Conservation (phyloP, 2,329 filamentous ascomycete genomes). For the Verticillium zaregamsianum region DNA sequence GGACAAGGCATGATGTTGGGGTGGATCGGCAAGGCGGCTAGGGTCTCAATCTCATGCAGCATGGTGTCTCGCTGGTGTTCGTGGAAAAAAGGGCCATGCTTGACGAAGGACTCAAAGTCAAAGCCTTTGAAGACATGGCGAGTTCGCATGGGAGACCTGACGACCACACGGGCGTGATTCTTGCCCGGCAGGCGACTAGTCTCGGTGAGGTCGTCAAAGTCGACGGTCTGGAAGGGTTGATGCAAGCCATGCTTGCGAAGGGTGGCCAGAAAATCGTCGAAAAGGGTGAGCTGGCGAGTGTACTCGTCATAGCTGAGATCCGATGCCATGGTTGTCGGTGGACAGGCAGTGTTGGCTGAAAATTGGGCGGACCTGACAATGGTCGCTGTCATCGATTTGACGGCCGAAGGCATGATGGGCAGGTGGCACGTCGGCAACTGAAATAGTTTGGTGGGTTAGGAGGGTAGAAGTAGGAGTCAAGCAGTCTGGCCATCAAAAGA, state of each 20-base stretch:
- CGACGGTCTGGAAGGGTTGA: conserved; percentile 4
- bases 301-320: conserved; percentile 4
- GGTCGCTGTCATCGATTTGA: not conserved
- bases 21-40: conserved; percentile 12
- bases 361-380: not conserved
- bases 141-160: not conserved
- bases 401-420: not conserved
- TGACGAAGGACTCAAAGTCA: conserved; percentile 7
- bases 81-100: conserved; percentile 1
- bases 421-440: not conserved
- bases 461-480: not conserved
- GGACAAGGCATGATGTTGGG: conserved; percentile 15
- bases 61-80: conserved; percentile 10
- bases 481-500: not conserved
- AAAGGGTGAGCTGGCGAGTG: conserved; percentile 7
- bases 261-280: not conserved
- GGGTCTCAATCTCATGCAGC: conserved; percentile 12
- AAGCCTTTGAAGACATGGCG: conserved; percentile 15
- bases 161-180: conserved; percentile 10
- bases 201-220: conserved; percentile 7
- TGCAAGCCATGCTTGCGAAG: not conserved
- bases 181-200: conserved; percentile 9
- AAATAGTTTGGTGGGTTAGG: not conserved
- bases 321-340: not conserved
- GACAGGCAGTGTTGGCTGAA: not conserved